Percentiles rank a stretch among this genome's conserved stretches.
Conservation (phyloP, 73 alveolate species). For the Chromera velia region DNA sequence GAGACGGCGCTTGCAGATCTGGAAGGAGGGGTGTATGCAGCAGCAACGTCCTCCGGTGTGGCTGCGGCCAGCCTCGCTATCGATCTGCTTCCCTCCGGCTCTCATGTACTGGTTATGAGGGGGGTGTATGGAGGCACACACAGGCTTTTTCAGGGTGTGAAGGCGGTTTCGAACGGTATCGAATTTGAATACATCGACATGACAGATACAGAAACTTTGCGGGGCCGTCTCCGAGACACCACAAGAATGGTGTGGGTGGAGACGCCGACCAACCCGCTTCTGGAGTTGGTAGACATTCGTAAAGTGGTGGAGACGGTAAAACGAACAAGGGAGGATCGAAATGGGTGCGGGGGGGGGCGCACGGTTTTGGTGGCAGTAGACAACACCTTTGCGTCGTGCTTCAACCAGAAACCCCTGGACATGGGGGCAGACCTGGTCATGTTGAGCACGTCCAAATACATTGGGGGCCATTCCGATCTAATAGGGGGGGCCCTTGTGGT, state of each 20-base stretch:
- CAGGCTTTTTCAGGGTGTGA: constrained; percentile 50
- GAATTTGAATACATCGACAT: no score
- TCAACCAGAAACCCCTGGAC: constrained; percentile 64
- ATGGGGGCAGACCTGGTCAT: constrained; percentile 76
- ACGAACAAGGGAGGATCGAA: constrained; percentile 36
- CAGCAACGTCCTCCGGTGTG: constrained; percentile 57
- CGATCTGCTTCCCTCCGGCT: constrained; percentile 53
- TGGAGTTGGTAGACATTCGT: constrained; percentile 64
- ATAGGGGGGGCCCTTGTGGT: constrained; percentile 68
- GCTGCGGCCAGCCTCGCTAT: constrained; percentile 56
- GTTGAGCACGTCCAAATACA: constrained; percentile 74
- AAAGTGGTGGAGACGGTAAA: constrained; percentile 60
- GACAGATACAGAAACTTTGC: no score
- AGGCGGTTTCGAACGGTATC: no score
- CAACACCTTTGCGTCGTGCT: constrained; percentile 75
- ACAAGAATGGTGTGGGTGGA: constrained; percentile 72
- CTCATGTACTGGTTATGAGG: constrained; percentile 63
- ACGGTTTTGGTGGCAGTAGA: constrained; percentile 58
- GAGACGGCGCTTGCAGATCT: constrained; percentile 65
- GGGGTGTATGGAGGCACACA: constrained; percentile 81
- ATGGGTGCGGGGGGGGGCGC: not conserved
- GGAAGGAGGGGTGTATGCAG: constrained; percentile 56
- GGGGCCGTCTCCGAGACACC: no score
- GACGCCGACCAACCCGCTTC: constrained; percentile 83
- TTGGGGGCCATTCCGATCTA: constrained; percentile 88